phyloP scores from a whole-genome alignment of 192 early-diverging fungal genomes.

The Backusella tuberculispora region DNA sequence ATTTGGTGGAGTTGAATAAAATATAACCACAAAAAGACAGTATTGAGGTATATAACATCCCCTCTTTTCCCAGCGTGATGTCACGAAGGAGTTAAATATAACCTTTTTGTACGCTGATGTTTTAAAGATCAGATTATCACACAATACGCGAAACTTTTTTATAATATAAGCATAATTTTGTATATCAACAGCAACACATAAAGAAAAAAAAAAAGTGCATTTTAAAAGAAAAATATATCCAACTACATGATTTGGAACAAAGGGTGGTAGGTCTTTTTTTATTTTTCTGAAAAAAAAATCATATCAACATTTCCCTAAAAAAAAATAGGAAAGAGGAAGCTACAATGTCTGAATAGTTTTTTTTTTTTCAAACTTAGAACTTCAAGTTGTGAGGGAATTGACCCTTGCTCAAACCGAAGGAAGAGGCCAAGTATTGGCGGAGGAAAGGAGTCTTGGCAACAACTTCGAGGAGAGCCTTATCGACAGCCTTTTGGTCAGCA shows the following conservation, averaged over 20 bases:
- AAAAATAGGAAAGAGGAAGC: background rate
- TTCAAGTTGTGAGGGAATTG: conserved; percentile 95
- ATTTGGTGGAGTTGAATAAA: background rate
- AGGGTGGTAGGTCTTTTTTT: background rate
- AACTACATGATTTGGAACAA: background rate
- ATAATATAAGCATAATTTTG: background rate
- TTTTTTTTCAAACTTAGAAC: conserved; percentile 72
- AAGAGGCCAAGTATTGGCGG: conserved; percentile 83
- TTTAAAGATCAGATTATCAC: conserved; percentile 9
- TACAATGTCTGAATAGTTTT: background rate
- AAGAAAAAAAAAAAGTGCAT: background rate
- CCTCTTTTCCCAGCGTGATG: background rate
- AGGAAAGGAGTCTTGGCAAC: conserved; percentile 88
- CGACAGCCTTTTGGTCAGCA: conserved; percentile 90
- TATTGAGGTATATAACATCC: background rate
- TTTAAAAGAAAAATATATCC: background rate
- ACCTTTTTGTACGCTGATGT: background rate
- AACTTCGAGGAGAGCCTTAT: conserved; percentile 79
- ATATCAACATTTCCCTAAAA: background rate
- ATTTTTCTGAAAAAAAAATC: conserved; percentile 2
- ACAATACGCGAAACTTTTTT: too few species aligned
- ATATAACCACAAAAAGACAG: background rate
- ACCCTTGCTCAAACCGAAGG: conserved; percentile 94
- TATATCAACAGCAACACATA: too few species aligned
- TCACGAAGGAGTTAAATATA: background rate